These are phyloP conservation scores for Kurtzmaniella fragi DNA, from an alignment of 805 yeast genomes.

Conservation along the genomic window DNA sequence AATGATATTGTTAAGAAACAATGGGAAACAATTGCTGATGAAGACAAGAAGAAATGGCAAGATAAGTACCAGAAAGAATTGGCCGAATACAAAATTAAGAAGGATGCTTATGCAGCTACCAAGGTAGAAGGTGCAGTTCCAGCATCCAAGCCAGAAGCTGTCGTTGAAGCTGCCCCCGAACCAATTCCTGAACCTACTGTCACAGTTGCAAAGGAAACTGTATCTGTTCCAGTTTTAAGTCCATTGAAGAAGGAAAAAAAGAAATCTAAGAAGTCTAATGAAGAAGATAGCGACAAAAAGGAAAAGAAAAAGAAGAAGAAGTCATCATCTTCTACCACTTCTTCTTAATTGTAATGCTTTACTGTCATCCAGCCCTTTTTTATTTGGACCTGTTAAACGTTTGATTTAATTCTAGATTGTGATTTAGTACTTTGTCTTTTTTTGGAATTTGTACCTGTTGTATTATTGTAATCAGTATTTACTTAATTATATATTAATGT, in stretches of 20 bases:
- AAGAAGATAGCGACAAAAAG: constrained; percentile 4
- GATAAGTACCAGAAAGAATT: constrained; percentile 47
- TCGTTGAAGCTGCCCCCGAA: constrained; percentile 3
- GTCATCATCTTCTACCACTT: neutral
- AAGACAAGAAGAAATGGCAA: constrained; percentile 68
- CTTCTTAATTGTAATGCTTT: neutral
- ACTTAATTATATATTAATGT: neutral
- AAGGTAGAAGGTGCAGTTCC: constrained; percentile 10
- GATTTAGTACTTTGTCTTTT: no score
- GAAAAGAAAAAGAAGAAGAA: neutral
- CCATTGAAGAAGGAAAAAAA: constrained; percentile 8
- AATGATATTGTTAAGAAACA: constrained; percentile 72
- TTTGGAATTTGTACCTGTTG: no score
- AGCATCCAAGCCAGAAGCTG: constrained; percentile 10
- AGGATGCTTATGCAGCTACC: constrained; percentile 30
- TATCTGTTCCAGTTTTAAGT: constrained; percentile 1
- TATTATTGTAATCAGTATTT: no score
- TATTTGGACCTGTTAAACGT: no score
- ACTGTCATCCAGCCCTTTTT: neutral
- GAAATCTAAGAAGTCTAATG: constrained; percentile 8
- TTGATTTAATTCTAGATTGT: no score
- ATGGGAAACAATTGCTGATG: constrained; percentile 72
- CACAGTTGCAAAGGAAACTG: neutral
- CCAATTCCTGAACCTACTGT: constrained; percentile 1
- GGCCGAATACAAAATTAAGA: constrained; percentile 26